Conservation (phyloP, 371 early-diverging fungal species). For the Lichtheimia hyalospora region DNA sequence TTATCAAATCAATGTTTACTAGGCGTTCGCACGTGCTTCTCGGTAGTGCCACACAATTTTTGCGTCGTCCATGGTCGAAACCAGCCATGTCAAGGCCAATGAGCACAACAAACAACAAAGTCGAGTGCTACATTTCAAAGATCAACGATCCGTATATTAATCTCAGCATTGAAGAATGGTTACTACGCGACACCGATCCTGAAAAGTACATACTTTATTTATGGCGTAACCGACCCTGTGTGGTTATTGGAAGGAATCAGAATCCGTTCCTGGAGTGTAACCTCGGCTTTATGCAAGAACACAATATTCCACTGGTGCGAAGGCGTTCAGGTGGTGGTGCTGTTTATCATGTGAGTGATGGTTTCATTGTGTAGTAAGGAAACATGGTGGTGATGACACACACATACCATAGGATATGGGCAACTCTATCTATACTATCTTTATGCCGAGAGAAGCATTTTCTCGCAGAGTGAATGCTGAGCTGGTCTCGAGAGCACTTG, state of each 20-base stretch:
- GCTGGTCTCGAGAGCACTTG: constrained; percentile 77
- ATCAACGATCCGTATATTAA: constrained; percentile 83
- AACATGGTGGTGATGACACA: constrained; percentile 1
- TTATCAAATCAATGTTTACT: no score
- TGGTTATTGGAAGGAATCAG: constrained; percentile 95
- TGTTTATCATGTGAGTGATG: constrained; percentile 85
- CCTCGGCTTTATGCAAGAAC: constrained; percentile 60
- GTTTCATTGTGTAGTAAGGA: not conserved
- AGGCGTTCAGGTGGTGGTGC: constrained; percentile 95
- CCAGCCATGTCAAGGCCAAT: not conserved
- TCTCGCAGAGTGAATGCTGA: constrained; percentile 74
- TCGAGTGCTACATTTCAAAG: constrained; percentile 62
- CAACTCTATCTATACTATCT: constrained; percentile 91
- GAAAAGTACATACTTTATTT: constrained; percentile 72
- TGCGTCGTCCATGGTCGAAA: no score
- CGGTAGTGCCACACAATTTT: no score
- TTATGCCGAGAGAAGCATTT: constrained; percentile 90
- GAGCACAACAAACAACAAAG: constrained; percentile 16
- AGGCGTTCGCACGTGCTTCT: no score
- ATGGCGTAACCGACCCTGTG: constrained; percentile 87
- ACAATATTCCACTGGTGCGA: constrained; percentile 80
- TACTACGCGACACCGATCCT: constrained; percentile 69
- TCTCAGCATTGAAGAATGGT: constrained; percentile 92
- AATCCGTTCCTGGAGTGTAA: constrained; percentile 96
- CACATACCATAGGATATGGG: constrained; percentile 80